Percentiles rank a stretch among this genome's conserved stretches.
These are phyloP conservation scores for Nemania diffusa DNA, from an alignment of 2,329 filamentous ascomycete genomes.

Conservation along the genomic window DNA sequence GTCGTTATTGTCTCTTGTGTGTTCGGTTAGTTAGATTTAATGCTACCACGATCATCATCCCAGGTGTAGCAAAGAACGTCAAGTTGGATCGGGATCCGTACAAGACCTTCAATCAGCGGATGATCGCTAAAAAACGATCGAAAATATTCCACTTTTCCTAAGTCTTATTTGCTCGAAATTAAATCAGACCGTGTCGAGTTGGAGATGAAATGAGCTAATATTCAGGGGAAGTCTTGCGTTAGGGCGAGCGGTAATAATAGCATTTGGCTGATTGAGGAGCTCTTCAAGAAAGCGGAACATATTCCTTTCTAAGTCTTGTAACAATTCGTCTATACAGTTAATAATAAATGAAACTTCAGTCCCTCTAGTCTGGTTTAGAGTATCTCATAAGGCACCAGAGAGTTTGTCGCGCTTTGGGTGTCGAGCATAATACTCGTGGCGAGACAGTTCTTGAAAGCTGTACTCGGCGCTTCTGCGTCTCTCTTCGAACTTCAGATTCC, in stretches of 20 bases:
- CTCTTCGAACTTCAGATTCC: not conserved
- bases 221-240: constrained; percentile 30
- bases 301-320: not conserved
- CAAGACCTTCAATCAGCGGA: constrained; percentile 50
- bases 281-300: not conserved
- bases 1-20: constrained; percentile 52
- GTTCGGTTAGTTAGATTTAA: not conserved
- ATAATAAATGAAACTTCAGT: constrained; percentile 51
- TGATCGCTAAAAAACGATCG: constrained; percentile 49
- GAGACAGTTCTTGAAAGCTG: not conserved
- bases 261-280: constrained; percentile 44
- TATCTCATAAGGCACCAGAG: not conserved
- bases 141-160: constrained; percentile 43
- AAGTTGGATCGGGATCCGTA: constrained; percentile 56
- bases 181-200: constrained; percentile 56
- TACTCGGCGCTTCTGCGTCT: not conserved
- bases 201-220: constrained; percentile 41
- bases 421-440: not conserved
- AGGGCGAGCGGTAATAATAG: constrained; percentile 56
- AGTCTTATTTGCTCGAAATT: constrained; percentile 49
- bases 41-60: constrained; percentile 32
- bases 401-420: not conserved
- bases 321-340: constrained; percentile 57
- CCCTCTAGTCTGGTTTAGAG: not conserved
- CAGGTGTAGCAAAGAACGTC: constrained; percentile 57